Evolutionary conservation across 148 eudicot genomes (phyloP).

Genomic region (Beta vulgaris): DNA sequence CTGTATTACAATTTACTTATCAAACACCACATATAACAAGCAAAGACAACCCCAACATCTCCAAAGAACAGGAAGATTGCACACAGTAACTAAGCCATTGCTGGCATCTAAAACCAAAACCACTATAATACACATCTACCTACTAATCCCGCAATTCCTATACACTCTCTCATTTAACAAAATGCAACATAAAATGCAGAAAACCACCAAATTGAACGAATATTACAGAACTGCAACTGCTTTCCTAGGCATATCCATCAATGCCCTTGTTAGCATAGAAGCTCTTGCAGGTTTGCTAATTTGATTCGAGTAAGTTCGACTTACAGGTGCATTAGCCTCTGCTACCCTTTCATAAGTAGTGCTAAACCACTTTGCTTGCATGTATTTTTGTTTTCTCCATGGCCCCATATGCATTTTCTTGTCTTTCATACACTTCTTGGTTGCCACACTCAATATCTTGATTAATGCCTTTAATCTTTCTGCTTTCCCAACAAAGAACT

Average conservation of each 20-base stretch:
- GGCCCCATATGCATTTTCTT: conserved; percentile 94
- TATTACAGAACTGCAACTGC: conserved; percentile 46
- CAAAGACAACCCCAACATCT: background rate
- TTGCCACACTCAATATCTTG: conserved; percentile 62
- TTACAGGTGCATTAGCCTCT: conserved; percentile 1
- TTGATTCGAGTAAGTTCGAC: conserved; percentile 2
- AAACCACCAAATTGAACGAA: background rate
- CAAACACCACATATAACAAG: background rate
- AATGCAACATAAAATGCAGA: conserved; percentile 10
- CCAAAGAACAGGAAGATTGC: background rate
- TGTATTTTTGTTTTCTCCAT: conserved; percentile 82
- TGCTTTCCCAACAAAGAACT: conserved; percentile 71
- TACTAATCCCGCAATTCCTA: conserved; percentile 12
- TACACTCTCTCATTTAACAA: conserved; percentile 10
- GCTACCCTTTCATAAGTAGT: conserved; percentile 39
- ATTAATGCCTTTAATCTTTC: conserved; percentile 57
- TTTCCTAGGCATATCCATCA: conserved; percentile 42
- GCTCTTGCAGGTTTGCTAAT: conserved; percentile 32
- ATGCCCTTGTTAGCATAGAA: conserved; percentile 67
- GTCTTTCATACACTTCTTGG: conserved; percentile 89
- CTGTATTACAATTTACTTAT: background rate
- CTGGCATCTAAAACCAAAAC: background rate
- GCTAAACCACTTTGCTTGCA: conserved; percentile 86
- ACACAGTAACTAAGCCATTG: background rate
- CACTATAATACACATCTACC: background rate